Conservation (phyloP, 257 asterid genomes). For the Solanum chilense region DNA sequence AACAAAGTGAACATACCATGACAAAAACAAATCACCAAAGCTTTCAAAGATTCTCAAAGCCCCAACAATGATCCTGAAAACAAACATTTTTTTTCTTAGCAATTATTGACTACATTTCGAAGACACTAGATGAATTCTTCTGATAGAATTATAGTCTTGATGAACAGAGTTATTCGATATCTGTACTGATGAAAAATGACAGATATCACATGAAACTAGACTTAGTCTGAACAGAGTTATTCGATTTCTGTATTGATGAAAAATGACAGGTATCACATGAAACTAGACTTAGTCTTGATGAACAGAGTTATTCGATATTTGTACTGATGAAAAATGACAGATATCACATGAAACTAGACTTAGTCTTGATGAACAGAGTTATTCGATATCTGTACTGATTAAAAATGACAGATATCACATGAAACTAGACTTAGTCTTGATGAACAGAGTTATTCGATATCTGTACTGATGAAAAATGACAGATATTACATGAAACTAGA, state of each 20-base stretch:
- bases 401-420: background rate
- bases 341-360: too few species aligned
- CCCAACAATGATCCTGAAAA: constrained; percentile 70
- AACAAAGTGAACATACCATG: constrained; percentile 42
- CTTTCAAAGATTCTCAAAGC: constrained; percentile 51
- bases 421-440: background rate
- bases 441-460: background rate
- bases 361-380: background rate
- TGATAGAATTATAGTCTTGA: background rate
- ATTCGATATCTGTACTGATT: background rate
- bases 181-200: background rate
- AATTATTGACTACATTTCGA: too few species aligned
- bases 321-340: too few species aligned
- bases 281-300: too few species aligned
- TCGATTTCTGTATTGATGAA: too few species aligned
- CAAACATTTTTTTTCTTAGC: too few species aligned
- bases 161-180: background rate
- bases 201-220: background rate
- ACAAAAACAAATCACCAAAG: constrained; percentile 47
- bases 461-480: background rate
- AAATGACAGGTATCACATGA: too few species aligned
- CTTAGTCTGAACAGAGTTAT: background rate
- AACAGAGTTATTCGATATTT: too few species aligned
- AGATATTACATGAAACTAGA: background rate
- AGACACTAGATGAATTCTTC: background rate